Base-by-base conservation (phyloP, 805 yeast genomes). In the Pichia kluyveri region DNA sequence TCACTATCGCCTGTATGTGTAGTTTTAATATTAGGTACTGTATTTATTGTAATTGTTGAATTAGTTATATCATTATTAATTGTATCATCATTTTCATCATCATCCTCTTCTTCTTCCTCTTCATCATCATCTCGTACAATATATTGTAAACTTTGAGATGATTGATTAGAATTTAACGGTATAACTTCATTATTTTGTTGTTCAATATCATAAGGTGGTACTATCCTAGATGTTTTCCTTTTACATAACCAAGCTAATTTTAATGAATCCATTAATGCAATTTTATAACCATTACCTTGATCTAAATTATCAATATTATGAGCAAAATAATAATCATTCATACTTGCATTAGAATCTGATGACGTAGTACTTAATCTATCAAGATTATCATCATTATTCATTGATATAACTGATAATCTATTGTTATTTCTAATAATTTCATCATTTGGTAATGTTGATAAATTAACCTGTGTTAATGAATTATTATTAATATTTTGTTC, bases 201-300 rank as follows among this genome's bases (percentile, higher is more conserved):
- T 43, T 43, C 47, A 26, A 43, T 27, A 44, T 47, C 47, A 27
- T 17, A 8, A 4, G 46, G 30, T 18, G 34, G 27, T 26, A 36
- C 17, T 2, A 40, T 23, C 11, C 14, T n/a, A n/a, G 36, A 41
- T 28, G 41, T 30, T 31, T 38, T 43, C n/a, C 46, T 37, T 18
- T 46, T 36, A 11, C 49, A 49, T 2, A 52, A 38, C 46, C 58
- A 46, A 1, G 61, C 62, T 40, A 64, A 51, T 40, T 54, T 65
- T 11, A 66, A 48, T 1, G 70, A 60, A 48, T 66, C 70, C 30
- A 60, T 51, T 6, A 66, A 47, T 7, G 67, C 57, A 27, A 66
- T 54, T 40, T 66, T 54, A 37, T 57, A 52, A 31, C 59, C 53
- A 28, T 49, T 42, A 10, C 66, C 63, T 8, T 44, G 43, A 43